A percentile compares a stretch with the other conserved stretches of the same genome.
Evolutionary conservation across 306 rosid genomes (phyloP).

Genomic region (Gillenia trifoliata): DNA sequence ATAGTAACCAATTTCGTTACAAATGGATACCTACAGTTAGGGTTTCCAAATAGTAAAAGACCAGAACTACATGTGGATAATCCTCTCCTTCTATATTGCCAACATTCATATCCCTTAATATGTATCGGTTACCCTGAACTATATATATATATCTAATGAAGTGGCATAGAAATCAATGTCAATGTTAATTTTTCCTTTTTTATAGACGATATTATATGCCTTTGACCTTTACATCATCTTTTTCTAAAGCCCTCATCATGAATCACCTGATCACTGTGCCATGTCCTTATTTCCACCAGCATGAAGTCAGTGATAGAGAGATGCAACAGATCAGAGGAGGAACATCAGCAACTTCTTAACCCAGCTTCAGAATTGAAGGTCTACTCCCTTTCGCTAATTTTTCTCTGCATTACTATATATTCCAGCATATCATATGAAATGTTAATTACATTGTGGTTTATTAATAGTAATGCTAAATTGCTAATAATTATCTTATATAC

Average conservation of each 20-base stretch:
- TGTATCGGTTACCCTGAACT: no score
- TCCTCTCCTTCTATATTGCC: no score
- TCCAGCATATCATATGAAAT: no score
- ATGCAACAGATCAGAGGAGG: constrained; percentile 53
- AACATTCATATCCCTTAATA: no score
- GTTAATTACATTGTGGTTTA: neutral
- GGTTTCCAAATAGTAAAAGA: no score
- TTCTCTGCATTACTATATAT: neutral
- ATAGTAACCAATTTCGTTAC: no score
- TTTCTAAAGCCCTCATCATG: neutral
- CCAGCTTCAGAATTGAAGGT: constrained; percentile 70
- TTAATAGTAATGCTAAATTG: neutral
- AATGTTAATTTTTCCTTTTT: no score
- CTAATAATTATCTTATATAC: neutral
- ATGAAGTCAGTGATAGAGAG: constrained; percentile 55
- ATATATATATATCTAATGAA: no score
- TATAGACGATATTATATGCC: neutral
- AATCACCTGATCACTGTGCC: neutral
- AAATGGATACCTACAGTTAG: no score
- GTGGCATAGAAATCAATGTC: no score
- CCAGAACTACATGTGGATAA: no score
- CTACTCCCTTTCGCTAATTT: constrained; percentile 12
- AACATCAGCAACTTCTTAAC: constrained; percentile 41
- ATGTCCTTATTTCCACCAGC: constrained; percentile 37
- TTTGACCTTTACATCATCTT: neutral